Conservation (phyloP, 2,329 filamentous ascomycete species). For the Colletotrichum melonis region DNA sequence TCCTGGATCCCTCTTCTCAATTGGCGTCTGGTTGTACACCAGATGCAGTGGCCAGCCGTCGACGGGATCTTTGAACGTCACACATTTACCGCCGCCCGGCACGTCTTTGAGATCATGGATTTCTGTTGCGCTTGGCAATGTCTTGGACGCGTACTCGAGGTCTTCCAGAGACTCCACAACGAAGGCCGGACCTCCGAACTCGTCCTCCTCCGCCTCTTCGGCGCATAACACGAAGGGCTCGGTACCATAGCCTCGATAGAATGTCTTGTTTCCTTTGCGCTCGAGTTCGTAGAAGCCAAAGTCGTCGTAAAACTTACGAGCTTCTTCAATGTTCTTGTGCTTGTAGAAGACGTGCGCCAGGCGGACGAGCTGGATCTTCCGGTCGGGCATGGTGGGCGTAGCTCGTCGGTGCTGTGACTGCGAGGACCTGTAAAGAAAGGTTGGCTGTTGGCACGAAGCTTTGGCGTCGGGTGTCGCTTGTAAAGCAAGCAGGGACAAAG, state of each 20-base stretch:
- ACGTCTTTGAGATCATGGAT: slow-evolving; percentile 61
- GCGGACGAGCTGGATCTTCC: slow-evolving; percentile 49
- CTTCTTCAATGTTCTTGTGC: slow-evolving; percentile 55
- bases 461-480: accelerated
- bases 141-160: slow-evolving; percentile 59
- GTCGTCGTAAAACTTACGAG: slow-evolving; percentile 56
- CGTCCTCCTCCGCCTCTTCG: slow-evolving; percentile 55
- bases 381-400: slow-evolving; percentile 26
- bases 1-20: slow-evolving; percentile 48
- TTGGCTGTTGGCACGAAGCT: not conserved
- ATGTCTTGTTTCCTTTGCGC: slow-evolving; percentile 57
- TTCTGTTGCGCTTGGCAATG: slow-evolving; percentile 58
- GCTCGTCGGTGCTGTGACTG: not conserved
- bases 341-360: slow-evolving; percentile 61
- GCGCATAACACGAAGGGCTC: slow-evolving; percentile 71
- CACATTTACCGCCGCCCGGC: slow-evolving; percentile 64
- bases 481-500: not conserved
- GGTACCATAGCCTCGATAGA: slow-evolving; percentile 70
- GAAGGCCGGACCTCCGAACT: slow-evolving; percentile 69
- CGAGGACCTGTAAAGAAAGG: not conserved
- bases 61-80: slow-evolving; percentile 64
- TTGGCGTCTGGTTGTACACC: slow-evolving; percentile 62
- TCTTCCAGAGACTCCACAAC: slow-evolving; percentile 67
- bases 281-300: slow-evolving; percentile 59
- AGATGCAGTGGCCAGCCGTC: slow-evolving; percentile 69